Conservation (phyloP, 306 rosid species). For the Malus fusca region DNA sequence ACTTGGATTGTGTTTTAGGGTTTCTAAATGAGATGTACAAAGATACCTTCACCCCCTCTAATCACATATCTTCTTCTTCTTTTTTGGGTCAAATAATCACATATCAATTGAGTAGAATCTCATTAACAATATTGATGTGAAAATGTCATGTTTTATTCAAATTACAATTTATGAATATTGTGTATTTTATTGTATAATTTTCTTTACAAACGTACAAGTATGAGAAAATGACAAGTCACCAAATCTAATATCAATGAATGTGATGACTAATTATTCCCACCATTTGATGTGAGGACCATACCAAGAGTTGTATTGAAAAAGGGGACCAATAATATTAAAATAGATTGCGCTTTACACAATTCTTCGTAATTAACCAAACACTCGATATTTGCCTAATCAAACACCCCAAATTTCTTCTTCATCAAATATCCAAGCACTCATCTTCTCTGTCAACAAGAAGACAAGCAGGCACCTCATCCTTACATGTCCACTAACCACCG, state of each 20-base stretch:
- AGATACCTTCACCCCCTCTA: background rate
- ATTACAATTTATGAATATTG: too few relatives aligned
- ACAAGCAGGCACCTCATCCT: too few relatives aligned
- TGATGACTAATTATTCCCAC: background rate
- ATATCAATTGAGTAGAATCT: background rate
- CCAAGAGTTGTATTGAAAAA: background rate
- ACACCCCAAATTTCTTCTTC: too few relatives aligned
- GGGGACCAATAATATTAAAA: too few relatives aligned
- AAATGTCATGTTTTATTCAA: background rate
- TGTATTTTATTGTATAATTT: background rate
- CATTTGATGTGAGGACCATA: conserved; percentile 16
- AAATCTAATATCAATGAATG: background rate
- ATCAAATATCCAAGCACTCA: too few relatives aligned
- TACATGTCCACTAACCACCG: too few relatives aligned
- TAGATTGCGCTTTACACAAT: too few relatives aligned
- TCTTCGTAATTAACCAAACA: too few relatives aligned
- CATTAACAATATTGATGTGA: background rate
- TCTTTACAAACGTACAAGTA: background rate
- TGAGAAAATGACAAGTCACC: background rate
- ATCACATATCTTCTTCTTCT: background rate
- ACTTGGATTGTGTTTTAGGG: background rate
- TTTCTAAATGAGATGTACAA: too few relatives aligned
- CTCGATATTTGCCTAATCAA: too few relatives aligned
- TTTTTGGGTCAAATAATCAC: background rate
- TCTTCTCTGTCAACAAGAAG: too few relatives aligned